Evolutionary conservation across 768 basidiomycete genomes (phyloP), one percentile per base, ranked within the genome.

Genomic region (Mycena albidolilacea): DNA sequence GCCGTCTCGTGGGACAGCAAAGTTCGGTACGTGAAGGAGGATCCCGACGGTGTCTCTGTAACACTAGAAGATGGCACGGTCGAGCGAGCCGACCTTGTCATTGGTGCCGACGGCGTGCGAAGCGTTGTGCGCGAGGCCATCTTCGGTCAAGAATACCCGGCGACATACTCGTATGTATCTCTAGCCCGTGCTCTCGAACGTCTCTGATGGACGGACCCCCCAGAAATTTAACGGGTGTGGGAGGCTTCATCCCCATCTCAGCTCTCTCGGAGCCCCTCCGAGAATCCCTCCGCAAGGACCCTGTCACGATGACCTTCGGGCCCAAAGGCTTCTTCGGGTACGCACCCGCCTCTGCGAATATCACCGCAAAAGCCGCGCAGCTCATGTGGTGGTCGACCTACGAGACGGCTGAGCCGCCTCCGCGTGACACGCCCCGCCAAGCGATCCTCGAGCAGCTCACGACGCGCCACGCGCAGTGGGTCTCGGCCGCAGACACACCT

Each of bases 351-450:
- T 75, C 70, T 64, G n/a, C 39, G 62, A 37, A 57, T 39, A 64
- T 54, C 17, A 41, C 65, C 37, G 38, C 58, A 11, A 58, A 74
- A 43, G 60, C 64, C 12, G 65, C 66, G 10, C 68, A 71, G 35
- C 79, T 85, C 19, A 81, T 82, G 77, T 85, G 85, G 85, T 86
- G 85, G 85, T 82, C 84, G 3, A 84, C 83, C 39, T 85, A 84
- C 70, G 81, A 84, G 77, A 77, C 79, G 7, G 52, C 77, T 15
- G 75, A 69, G 3, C 77, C 80, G 9, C 81, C 83, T 7, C 66
- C 77, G 9, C 79, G 76, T 17, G 77, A 78, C 30, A 74, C 78
- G 35, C 75, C 78, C 19, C 71, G 80, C 12, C 54, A 71, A 0
- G 73, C 64, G 19, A 78, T 83, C 50, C 80, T 78, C 21, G 66